Percentiles rank a stretch among this genome's conserved stretches.
Evolutionary conservation across 2,329 filamentous ascomycete genomes (phyloP).

Genomic region (Aspergillus melleus): DNA sequence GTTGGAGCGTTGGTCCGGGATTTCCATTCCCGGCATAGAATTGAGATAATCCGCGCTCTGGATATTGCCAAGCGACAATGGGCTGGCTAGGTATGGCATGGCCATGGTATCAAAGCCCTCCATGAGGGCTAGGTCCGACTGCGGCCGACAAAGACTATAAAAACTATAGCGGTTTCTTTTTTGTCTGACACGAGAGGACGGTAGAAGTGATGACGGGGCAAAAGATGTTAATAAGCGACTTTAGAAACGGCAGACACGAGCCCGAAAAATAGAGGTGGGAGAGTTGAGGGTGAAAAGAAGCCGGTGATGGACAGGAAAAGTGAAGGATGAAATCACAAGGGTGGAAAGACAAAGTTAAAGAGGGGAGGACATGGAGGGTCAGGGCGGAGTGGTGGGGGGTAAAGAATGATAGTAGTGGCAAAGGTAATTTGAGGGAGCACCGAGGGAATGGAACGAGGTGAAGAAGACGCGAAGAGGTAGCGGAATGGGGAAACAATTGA

Average conservation of each 20-base stretch:
- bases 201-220: not conserved
- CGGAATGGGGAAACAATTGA: conserved; percentile 5
- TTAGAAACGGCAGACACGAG: not conserved
- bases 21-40: conserved; percentile 54
- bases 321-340: not conserved
- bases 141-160: conserved; percentile 1
- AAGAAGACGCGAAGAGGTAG: conserved; percentile 8
- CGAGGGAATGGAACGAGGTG: not conserved
- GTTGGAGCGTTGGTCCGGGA: conserved; percentile 59
- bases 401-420: conserved; percentile 4
- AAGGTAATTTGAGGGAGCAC: not conserved
- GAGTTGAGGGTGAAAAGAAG: not conserved
- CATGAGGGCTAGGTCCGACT: conserved; percentile 33
- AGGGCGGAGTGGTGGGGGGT: conserved; percentile 2
- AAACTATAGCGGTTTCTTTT: not conserved
- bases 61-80: conserved; percentile 56
- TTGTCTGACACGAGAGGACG: not conserved
- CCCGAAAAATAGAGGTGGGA: not conserved
- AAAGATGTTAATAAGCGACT: not conserved
- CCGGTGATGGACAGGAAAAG: not conserved
- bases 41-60: conserved; percentile 49
- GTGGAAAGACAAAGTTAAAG: not conserved
- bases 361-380: conserved; percentile 5
- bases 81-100: conserved; percentile 63
- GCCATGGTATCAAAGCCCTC: conserved; percentile 62